These are phyloP conservation scores for Trypanosomatidae sp. DNA, from an alignment of 208 protist species.

Conservation along the genomic window DNA sequence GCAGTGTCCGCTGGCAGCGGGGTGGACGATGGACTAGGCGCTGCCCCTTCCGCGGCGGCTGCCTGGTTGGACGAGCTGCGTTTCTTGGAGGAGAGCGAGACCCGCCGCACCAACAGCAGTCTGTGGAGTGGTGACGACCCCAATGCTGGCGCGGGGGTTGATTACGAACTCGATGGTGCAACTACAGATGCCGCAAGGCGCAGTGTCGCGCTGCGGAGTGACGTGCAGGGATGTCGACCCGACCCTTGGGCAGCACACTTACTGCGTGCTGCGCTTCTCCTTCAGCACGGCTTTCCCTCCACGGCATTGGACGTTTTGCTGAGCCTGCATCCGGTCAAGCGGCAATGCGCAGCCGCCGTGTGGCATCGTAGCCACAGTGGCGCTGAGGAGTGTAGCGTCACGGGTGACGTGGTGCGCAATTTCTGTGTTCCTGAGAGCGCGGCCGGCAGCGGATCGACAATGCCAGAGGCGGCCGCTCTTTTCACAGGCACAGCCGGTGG, in stretches of 20 bases:
- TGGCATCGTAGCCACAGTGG: neutral
- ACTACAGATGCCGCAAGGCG: neutral
- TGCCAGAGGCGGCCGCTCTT: neutral
- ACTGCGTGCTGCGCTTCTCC: constrained; percentile 28
- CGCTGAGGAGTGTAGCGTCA: neutral
- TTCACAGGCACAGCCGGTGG: neutral
- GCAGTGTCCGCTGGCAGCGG: neutral
- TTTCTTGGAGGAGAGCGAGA: constrained; percentile 12
- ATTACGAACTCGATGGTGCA: neutral
- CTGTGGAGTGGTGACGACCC: neutral
- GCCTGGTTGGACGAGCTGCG: constrained; percentile 18
- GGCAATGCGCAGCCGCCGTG: neutral
- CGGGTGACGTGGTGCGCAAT: neutral
- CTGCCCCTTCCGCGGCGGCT: neutral
- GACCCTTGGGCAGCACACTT: constrained; percentile 28
- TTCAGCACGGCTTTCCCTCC: constrained; percentile 18
- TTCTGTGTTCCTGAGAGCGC: neutral
- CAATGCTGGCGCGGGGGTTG: neutral
- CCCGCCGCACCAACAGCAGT: neutral
- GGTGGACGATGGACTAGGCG: neutral
- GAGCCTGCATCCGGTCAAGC: constrained; percentile 4
- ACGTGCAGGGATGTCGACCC: neutral
- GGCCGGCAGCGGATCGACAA: neutral
- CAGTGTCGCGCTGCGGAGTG: neutral
- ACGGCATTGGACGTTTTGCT: constrained; percentile 42